phyloP scores from a whole-genome alignment of 371 early-diverging fungal genomes.

The Chytridium lagenaria region DNA sequence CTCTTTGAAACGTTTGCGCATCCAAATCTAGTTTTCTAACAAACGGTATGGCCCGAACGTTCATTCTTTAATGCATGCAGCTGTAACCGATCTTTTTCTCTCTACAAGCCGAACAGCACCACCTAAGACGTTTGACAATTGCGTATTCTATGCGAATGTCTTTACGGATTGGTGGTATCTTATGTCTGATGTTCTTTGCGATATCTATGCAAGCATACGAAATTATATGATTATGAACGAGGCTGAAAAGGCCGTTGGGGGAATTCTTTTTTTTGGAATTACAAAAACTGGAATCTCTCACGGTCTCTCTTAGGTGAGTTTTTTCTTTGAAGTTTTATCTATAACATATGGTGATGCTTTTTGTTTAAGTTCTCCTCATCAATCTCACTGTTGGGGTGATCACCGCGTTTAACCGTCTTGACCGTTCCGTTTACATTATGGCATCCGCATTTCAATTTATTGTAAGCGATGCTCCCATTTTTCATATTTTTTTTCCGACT shows the following conservation, averaged over 20 bases:
- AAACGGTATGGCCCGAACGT: background rate
- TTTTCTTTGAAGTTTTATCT: background rate
- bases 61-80: background rate
- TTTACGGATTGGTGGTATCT: constrained; percentile 5
- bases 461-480: too few species aligned
- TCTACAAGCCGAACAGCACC: background rate
- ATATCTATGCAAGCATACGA: background rate
- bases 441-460: background rate
- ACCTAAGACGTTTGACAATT: background rate
- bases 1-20: too few species aligned
- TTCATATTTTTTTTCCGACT: too few species aligned
- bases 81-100: background rate
- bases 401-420: background rate
- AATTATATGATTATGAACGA: constrained; percentile 1
- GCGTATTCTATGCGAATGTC: background rate
- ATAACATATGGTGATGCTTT: background rate
- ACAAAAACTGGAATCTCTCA: background rate
- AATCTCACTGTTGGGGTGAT: background rate
- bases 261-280: background rate
- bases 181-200: background rate
- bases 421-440: background rate
- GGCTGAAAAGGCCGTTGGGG: background rate
- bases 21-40: too few species aligned
- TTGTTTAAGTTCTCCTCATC: background rate
- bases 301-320: background rate